Evolutionary conservation across 176 grass and related monocot genomes (phyloP).

Genomic region (Puccinellia tenuiflora): DNA sequence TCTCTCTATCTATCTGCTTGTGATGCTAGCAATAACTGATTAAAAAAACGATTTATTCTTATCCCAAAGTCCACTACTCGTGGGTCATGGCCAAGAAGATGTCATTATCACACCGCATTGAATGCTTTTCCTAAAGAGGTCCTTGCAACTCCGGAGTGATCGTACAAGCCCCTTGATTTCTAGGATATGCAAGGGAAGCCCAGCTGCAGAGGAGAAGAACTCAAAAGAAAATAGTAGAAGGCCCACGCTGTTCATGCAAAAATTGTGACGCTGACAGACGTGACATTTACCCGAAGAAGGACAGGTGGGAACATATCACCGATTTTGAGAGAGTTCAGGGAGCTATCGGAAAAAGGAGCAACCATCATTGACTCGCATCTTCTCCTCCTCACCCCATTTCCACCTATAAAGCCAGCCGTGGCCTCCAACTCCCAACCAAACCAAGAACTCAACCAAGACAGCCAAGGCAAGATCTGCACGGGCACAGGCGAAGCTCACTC

Average conservation of each 20-base stretch:
- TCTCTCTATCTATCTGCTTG: background rate
- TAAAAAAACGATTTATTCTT: slow-evolving; percentile 22
- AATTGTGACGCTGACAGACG: background rate
- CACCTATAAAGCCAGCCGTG: slow-evolving; percentile 40
- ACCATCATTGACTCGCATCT: slow-evolving; percentile 43
- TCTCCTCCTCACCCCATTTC: slow-evolving; percentile 23
- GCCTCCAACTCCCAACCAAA: slow-evolving; percentile 8
- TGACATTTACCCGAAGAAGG: background rate
- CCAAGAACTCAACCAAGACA: background rate
- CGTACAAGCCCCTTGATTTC: background rate
- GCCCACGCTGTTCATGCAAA: background rate
- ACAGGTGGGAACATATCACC: background rate
- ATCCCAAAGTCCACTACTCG: slow-evolving; percentile 49
- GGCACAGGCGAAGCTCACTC: background rate
- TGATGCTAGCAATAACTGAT: slow-evolving; percentile 22
- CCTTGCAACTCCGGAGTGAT: background rate
- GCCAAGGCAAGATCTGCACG: slow-evolving; percentile 27
- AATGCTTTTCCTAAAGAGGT: background rate
- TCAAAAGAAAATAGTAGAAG: background rate
- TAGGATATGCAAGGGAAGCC: background rate
- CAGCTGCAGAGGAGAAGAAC: rapidly evolving
- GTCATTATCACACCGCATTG: slow-evolving; percentile 8
- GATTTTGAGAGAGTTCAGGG: background rate
- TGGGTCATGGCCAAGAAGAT: slow-evolving; percentile 13
- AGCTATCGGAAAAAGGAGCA: background rate